Evolutionary conservation across 2,329 filamentous ascomycete genomes (phyloP), one percentile per base, ranked within the genome.

Genomic region (Phyllosticta citribraziliensis): DNA sequence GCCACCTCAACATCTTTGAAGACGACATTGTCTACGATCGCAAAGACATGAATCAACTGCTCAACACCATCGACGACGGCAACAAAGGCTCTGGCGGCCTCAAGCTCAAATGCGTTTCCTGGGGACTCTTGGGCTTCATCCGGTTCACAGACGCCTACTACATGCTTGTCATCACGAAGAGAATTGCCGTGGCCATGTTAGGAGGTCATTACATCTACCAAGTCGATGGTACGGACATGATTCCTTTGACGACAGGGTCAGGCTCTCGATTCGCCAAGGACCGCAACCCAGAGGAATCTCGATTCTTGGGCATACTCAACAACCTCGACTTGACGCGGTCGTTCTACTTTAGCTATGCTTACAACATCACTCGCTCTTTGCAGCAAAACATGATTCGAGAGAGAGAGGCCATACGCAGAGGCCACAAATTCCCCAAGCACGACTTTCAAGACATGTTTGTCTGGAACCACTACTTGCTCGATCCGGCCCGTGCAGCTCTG

Each of bases 331-430:
- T 99, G 63, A 91, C 88, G 0, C 84, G 88, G 61, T 95, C 89
- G 0, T 99, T 99, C 73, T 99, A 99, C 75, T 99, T 97, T 78
- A 97, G 93, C 76, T 97, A 97, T 72, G 95, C 93, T 0, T 99
- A 99, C 76, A 91, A 99, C 71, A 88, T 97, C 66, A 99, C 94
- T 0, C 84, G 87, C 59, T 96, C 91, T 0, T 78, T 99, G 55
- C 94, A 99, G 72, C 86, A 93, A 69, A 99, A 99, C 69, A 91
- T 99, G 63, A 87, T 86, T 20, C 82, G 85, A 33, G 91, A 97
- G 73, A 83, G 94, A 50, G 80, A 83, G 56, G 85, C 87, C 2
- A 75, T 96, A 56, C 81, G 84, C 30, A 79, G 85, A 63, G 89
- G 88, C 1, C 75, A 80, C 12, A 77, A 83, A 1, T 81, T 83